Evolutionary conservation across 164 flowering plant species (phyloP).

Genomic region (Tetrastigma voinierianum): DNA sequence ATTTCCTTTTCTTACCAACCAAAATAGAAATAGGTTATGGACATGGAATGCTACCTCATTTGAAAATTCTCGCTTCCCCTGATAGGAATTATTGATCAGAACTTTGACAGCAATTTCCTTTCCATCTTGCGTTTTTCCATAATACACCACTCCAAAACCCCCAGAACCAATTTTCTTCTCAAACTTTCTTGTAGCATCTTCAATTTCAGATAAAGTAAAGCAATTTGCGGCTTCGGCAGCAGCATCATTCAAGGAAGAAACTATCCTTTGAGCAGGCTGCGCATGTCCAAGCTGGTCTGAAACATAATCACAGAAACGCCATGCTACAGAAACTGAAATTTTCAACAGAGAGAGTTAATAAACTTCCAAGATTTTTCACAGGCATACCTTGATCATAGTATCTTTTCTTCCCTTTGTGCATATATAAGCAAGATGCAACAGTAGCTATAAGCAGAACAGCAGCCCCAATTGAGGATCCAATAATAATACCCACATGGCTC

Average conservation of each 20-base stretch:
- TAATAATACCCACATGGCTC: constrained; percentile 40
- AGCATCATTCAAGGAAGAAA: constrained; percentile 48
- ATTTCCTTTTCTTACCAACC: no score
- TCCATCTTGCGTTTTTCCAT: constrained; percentile 83
- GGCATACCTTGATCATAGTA: constrained; percentile 44
- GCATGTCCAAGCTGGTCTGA: constrained; percentile 33
- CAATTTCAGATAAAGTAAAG: constrained; percentile 70
- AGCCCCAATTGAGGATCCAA: constrained; percentile 67
- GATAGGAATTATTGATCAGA: constrained; percentile 75
- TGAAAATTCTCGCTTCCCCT: constrained; percentile 89
- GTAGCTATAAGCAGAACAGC: constrained; percentile 57
- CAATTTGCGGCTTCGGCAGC: constrained; percentile 77
- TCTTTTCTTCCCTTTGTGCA: constrained; percentile 46
- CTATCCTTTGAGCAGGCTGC: constrained; percentile 44
- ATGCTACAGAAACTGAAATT: background rate
- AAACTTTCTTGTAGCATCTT: constrained; percentile 75
- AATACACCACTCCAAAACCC: constrained; percentile 92
- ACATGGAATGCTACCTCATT: constrained; percentile 62
- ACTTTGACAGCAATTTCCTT: constrained; percentile 97
- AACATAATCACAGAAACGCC: constrained; percentile 9
- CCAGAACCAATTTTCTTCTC: constrained; percentile 92
- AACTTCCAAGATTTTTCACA: background rate
- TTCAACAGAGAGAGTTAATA: background rate
- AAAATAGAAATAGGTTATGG: background rate
- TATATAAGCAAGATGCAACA: constrained; percentile 44